Evolutionary conservation across 2,329 filamentous ascomycete species (phyloP), one percentile per base, ranked within the genome.

Genomic region (Emergomyces orientalis): DNA sequence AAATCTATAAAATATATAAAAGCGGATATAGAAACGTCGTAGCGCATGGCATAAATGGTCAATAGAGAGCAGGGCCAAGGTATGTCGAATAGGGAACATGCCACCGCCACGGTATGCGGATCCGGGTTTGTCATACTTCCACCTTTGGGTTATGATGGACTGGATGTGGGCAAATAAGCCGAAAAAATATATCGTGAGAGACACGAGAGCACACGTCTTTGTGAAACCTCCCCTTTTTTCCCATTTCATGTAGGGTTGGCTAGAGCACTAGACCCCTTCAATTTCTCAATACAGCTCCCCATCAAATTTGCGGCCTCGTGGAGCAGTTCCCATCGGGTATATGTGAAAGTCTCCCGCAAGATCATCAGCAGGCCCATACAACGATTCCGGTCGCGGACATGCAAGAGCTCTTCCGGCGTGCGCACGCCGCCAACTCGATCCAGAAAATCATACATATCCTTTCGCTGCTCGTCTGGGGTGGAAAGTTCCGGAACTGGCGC

Each of bases 321-420:
- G 66, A 97, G 79, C 62, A 97, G 78, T 78, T 97, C 92, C 93
- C 93, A 97, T 58, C 91, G 83, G 39, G 91, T 91, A 69, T 87
- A 87, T 67, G 83, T 81, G 73, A 97, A 97, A 49, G 88, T 88
- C 63, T 91, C 88, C 65, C 88, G 86, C 64, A 99, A 82, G 41
- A 96, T 83, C 76, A 94, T 83, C 67, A 97, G 76, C 72, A 97
- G 75, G 0, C 91, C 89, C 57, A 91, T 84, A 73, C 91, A 96
- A 22, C 85, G 84, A 73, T 97, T 97, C 66, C 95, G 84, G 30
- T 91, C 89, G 47, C 81, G 82, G 74, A 90, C 84, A 32, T 80
- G 78, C 68, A 88, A 87, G 30, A 97, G 80, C 67, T 93, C 90
- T 65, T 91, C 88, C 0, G 93, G 92, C 32, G 86, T 86, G 9